These are phyloP conservation scores for Pseudocercospora pini-densiflorae DNA, from an alignment of 2,329 filamentous ascomycete genomes.

Conservation along the genomic window DNA sequence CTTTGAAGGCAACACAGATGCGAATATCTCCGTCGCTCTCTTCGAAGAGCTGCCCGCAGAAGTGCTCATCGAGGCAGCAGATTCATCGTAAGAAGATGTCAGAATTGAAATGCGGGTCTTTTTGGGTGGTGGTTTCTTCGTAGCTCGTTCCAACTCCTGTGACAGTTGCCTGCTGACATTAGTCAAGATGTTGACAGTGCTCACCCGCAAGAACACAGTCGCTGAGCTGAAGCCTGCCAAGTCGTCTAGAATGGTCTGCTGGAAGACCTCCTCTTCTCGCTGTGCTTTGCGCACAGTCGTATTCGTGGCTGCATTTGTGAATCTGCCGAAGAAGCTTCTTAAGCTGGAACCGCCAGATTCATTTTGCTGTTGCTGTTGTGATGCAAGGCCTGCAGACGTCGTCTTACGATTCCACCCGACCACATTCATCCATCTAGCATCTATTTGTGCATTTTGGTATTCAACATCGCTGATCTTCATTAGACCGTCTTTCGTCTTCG, in stretches of 20 bases:
- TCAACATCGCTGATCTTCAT: slow-evolving; percentile 86
- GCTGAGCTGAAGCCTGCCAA: slow-evolving; percentile 72
- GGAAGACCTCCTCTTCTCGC: slow-evolving; percentile 65
- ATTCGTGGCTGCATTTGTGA: slow-evolving; percentile 45
- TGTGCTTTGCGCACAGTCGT: slow-evolving; percentile 64
- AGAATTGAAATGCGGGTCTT: slow-evolving; percentile 83
- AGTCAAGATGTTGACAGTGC: slow-evolving; percentile 80
- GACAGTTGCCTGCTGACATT: slow-evolving; percentile 74
- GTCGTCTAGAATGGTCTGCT: slow-evolving; percentile 70
- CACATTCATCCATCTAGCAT: slow-evolving; percentile 85
- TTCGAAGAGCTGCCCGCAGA: slow-evolving; percentile 55
- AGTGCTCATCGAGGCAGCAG: slow-evolving; percentile 64
- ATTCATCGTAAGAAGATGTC: slow-evolving; percentile 88
- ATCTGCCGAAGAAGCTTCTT: slow-evolving; percentile 77
- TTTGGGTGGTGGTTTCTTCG: slow-evolving; percentile 94
- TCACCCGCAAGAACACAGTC: slow-evolving; percentile 87
- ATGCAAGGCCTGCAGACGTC: slow-evolving; percentile 22
- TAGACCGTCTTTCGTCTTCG: slow-evolving; percentile 80
- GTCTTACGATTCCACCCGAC: slow-evolving; percentile 74
- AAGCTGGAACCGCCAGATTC: slow-evolving; percentile 47
- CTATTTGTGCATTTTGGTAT: slow-evolving; percentile 86
- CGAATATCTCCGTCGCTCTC: slow-evolving; percentile 78
- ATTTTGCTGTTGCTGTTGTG: slow-evolving; percentile 53
- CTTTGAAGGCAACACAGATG: slow-evolving; percentile 85
- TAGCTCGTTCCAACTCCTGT: slow-evolving; percentile 88